Conservation (phyloP, 176 grass and related monocot species). For the Areca catechu region DNA sequence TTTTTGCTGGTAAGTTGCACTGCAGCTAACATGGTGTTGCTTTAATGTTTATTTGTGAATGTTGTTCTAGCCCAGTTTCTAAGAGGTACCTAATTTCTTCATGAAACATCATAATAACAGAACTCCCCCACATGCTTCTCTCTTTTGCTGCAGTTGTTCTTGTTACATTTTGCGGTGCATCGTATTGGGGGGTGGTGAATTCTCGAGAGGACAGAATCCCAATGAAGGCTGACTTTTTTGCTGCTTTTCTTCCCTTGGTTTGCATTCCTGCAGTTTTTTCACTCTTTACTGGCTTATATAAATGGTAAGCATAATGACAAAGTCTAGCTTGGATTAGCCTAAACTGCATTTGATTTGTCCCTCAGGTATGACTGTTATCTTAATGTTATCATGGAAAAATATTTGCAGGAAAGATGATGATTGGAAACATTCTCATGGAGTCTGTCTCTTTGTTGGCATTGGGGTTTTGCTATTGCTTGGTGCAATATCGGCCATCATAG, state of each 20-base stretch:
- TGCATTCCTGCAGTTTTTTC: conserved; percentile 91
- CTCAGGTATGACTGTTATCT: too few relatives aligned
- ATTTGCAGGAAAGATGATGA: conserved; percentile 97
- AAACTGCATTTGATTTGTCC: too few relatives aligned
- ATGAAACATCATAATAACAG: too few relatives aligned
- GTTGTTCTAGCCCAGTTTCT: too few relatives aligned
- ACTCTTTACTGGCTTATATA: conserved; percentile 78
- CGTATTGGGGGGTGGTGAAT: conserved; percentile 96
- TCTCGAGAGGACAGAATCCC: conserved; percentile 71
- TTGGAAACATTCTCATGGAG: conserved; percentile 81
- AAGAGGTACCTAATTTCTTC: too few relatives aligned
- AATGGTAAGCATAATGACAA: conserved; percentile 44
- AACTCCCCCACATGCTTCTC: too few relatives aligned
- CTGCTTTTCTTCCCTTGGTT: conserved; percentile 88
- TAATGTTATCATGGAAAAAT: conserved; percentile 24
- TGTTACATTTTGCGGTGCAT: conserved; percentile 67
- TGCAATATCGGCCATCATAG: conserved; percentile 66
- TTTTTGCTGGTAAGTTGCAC: conserved; percentile 57
- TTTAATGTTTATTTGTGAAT: too few relatives aligned
- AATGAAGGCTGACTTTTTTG: conserved; percentile 83
- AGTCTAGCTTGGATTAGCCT: too few relatives aligned
- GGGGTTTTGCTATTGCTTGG: conserved; percentile 76
- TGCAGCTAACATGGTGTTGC: background rate
- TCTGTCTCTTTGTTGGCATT: conserved; percentile 89
- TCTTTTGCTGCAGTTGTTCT: conserved; percentile 54